These are phyloP conservation scores for Phytophthora pistaciae DNA, from an alignment of 352 stramenopile genomes.

Conservation along the genomic window DNA sequence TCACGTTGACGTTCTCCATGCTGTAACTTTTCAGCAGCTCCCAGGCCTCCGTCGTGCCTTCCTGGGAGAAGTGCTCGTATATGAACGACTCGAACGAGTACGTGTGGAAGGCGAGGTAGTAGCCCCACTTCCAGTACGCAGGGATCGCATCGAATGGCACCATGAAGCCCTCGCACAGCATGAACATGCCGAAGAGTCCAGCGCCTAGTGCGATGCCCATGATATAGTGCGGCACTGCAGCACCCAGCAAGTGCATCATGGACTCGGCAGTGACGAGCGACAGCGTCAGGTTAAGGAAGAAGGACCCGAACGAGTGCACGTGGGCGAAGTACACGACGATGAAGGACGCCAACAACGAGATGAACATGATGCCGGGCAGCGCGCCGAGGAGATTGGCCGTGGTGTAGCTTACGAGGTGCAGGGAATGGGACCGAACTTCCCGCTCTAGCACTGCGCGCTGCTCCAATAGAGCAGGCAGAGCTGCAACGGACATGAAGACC, in stretches of 20 bases:
- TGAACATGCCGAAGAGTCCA: slow-evolving; percentile 84
- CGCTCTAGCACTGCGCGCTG: slow-evolving; percentile 87
- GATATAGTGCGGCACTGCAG: slow-evolving; percentile 80
- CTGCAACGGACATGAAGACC: slow-evolving; percentile 93
- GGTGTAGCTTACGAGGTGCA: slow-evolving; percentile 82
- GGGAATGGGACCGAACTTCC: slow-evolving; percentile 64
- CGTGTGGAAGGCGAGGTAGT: slow-evolving; percentile 86
- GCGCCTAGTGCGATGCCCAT: slow-evolving; percentile 80
- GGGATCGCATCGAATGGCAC: slow-evolving; percentile 62
- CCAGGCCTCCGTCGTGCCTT: slow-evolving; percentile 24
- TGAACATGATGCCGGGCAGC: slow-evolving; percentile 69
- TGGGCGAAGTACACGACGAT: slow-evolving; percentile 64
- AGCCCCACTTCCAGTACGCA: slow-evolving; percentile 72
- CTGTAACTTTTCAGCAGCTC: slow-evolving; percentile 45
- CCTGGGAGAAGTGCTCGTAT: slow-evolving; percentile 67
- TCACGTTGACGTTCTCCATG: slow-evolving; percentile 60
- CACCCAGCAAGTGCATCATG: slow-evolving; percentile 75
- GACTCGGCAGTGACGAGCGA: slow-evolving; percentile 79
- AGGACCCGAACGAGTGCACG: slow-evolving; percentile 65
- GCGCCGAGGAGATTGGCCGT: slow-evolving; percentile 74
- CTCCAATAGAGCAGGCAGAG: slow-evolving; percentile 87
- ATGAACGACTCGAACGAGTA: slow-evolving; percentile 86
- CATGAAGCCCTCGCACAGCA: slow-evolving; percentile 85
- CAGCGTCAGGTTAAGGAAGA: slow-evolving; percentile 72
- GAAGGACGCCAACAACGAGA: slow-evolving; percentile 62